Percentiles rank a stretch among this genome's conserved stretches.
These are phyloP conservation scores for Scolecobasidium constrictum DNA, from an alignment of 2,329 filamentous ascomycete species.

Conservation along the genomic window DNA sequence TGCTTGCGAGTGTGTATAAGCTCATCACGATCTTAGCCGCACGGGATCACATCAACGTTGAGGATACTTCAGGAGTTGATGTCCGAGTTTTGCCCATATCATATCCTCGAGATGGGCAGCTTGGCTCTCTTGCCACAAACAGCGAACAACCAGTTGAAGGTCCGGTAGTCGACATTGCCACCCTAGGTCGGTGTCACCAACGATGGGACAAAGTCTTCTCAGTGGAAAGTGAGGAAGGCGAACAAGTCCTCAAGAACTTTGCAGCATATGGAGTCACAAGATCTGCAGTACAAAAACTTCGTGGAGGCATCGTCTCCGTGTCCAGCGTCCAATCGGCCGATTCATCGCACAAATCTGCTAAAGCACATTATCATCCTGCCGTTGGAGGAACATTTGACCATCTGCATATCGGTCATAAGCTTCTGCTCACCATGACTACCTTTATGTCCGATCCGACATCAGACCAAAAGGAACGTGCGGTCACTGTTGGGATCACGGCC, in stretches of 20 bases:
- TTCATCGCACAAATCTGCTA: constrained; percentile 3
- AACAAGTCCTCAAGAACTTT: constrained; percentile 43
- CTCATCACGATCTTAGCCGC: constrained; percentile 64
- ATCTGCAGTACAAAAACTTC: constrained; percentile 22
- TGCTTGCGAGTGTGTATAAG: constrained; percentile 68
- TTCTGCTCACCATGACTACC: constrained; percentile 81
- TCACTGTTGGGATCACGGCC: constrained; percentile 81
- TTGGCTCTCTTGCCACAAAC: constrained; percentile 13
- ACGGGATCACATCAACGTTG: constrained; percentile 49
- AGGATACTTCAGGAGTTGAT: constrained; percentile 60
- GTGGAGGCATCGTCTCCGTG: constrained; percentile 22
- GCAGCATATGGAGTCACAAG: constrained; percentile 19
- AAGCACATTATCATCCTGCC: constrained; percentile 52
- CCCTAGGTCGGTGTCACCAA: constrained; percentile 35
- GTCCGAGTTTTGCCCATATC: constrained; percentile 64
- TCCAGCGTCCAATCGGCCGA: background rate
- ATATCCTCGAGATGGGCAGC: constrained; percentile 27
- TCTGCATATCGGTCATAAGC: constrained; percentile 87
- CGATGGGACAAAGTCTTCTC: constrained; percentile 58
- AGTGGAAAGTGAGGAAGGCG: constrained; percentile 53
- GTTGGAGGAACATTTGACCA: constrained; percentile 96
- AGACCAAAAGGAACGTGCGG: constrained; percentile 32
- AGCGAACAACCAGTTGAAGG: constrained; percentile 23
- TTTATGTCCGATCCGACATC: constrained; percentile 49
- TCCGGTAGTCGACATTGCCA: constrained; percentile 38